phyloP scores from a whole-genome alignment of 148 eudicot genomes.

The Camellia granthamiana region DNA sequence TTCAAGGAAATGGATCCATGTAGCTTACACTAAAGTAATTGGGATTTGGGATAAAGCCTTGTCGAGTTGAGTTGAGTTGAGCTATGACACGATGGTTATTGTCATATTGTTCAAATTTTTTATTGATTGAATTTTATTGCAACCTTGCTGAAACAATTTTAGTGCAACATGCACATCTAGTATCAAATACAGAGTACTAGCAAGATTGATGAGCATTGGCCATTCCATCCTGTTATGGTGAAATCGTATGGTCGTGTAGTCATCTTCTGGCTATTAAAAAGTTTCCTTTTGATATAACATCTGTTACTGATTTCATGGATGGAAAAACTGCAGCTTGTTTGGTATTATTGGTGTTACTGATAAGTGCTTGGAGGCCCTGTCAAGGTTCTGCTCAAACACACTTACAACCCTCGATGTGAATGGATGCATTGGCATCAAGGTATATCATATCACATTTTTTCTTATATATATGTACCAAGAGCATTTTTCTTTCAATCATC shows the following conservation, averaged over 20 bases:
- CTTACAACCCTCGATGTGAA: constrained; percentile 88
- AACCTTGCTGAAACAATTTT: background rate
- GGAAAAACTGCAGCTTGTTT: constrained; percentile 66
- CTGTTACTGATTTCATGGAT: constrained; percentile 34
- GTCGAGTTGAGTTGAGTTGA: too few species aligned
- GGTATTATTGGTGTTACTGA: constrained; percentile 92
- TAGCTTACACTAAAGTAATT: too few species aligned
- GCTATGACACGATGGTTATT: too few species aligned
- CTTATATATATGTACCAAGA: background rate
- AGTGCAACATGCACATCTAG: background rate
- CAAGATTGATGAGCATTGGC: background rate
- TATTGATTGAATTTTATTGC: background rate
- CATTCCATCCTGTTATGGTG: background rate
- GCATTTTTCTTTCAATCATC: background rate
- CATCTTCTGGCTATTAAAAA: background rate
- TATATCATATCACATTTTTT: constrained; percentile 12
- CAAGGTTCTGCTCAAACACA: constrained; percentile 59
- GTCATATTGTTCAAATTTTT: background rate
- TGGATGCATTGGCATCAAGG: constrained; percentile 93
- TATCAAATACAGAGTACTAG: background rate
- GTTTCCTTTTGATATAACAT: background rate
- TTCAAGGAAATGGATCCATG: too few species aligned
- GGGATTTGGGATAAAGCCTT: too few species aligned
- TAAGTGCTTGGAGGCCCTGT: constrained; percentile 68
- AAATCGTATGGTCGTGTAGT: background rate